Base-by-base conservation (phyloP, 2,329 filamentous ascomycete species). In the Aspergillus viridinutans region DNA sequence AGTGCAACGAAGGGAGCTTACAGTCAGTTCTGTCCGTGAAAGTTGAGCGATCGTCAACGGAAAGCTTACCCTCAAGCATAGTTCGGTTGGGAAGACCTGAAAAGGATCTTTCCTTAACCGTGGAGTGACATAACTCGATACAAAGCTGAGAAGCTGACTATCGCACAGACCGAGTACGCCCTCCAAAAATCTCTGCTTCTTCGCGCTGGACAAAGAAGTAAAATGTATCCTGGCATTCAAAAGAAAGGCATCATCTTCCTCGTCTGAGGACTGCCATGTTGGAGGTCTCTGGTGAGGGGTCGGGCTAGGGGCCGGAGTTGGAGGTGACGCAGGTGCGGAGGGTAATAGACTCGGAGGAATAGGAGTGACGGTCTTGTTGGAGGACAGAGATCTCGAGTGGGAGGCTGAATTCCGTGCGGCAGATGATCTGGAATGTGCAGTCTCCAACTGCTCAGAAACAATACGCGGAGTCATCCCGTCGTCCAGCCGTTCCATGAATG, bases 21-120 rank as follows among this genome's bases (percentile, higher is more conserved):
- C 42, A 20, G 54, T 68, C 58, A 67, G 59, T 55, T 25, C 17
- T 29, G 21, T 49, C 26, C 7, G 10, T 10, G 28, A 3, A 26
- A 29, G 23, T 21, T 20, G n/a, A 50, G 25, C 26, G 38, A 23
- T 26, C 4, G 48, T 32, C 10, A 48, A 20, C 26, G 23, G 23
- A 53, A 54, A 26, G 52, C 87, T 71, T 83, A 95, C 91, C 68
- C 92, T 82, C 59, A 99, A 79, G 73, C 93, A 97, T 47, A 99
- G 79, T 76, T 99, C 94, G 69, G 96, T 92, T 0, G 94, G 94
- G 54, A 99, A 82, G 57, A 89, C 90, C 52, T 88, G 90, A 69
- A 99, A 97, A 0, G 94, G 94, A 72, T 99, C 94, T 74, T 97
- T 96, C 76, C 97, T 97, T 62, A 99, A 78, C 60, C 95, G 79